Conservation (phyloP, 2,329 filamentous ascomycete species). For the Coniochaeta pulveracea region DNA sequence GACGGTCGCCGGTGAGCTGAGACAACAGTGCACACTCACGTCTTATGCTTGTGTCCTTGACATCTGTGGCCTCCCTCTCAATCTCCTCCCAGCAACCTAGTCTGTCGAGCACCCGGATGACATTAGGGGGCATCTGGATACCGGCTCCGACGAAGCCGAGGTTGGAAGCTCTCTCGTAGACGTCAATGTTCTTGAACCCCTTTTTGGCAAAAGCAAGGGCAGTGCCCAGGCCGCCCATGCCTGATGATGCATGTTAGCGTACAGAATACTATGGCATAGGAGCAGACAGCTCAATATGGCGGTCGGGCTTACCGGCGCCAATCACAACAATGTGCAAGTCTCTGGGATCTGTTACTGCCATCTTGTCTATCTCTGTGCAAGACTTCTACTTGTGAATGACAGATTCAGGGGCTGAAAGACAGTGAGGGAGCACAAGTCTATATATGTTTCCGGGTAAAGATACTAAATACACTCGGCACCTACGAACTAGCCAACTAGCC, state of each 20-base stretch:
- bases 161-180: slow-evolving; percentile 62
- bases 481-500: too few relatives aligned
- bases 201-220: slow-evolving; percentile 65
- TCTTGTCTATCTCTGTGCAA: too few relatives aligned
- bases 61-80: slow-evolving; percentile 57
- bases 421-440: too few relatives aligned
- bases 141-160: slow-evolving; percentile 77
- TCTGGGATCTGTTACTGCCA: slow-evolving; percentile 15
- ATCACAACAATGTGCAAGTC: slow-evolving; percentile 21
- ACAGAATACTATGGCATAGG: background rate
- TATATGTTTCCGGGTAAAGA: too few relatives aligned
- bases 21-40: slow-evolving; percentile 26
- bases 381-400: too few relatives aligned
- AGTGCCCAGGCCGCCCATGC: slow-evolving; percentile 67
- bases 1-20: background rate
- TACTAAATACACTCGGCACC: too few relatives aligned
- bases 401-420: too few relatives aligned
- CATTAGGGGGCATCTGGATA: slow-evolving; percentile 76
- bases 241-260: slow-evolving; percentile 23
- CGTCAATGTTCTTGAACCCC: slow-evolving; percentile 61
- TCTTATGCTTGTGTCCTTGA: slow-evolving; percentile 62
- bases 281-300: background rate
- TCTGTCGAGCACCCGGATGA: slow-evolving; percentile 63
- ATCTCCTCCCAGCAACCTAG: slow-evolving; percentile 65
- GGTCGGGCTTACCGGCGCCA: slow-evolving; percentile 15